phyloP scores from a whole-genome alignment of 495 filamentous ascomycete genomes.

The Pyronema omphalodes region DNA sequence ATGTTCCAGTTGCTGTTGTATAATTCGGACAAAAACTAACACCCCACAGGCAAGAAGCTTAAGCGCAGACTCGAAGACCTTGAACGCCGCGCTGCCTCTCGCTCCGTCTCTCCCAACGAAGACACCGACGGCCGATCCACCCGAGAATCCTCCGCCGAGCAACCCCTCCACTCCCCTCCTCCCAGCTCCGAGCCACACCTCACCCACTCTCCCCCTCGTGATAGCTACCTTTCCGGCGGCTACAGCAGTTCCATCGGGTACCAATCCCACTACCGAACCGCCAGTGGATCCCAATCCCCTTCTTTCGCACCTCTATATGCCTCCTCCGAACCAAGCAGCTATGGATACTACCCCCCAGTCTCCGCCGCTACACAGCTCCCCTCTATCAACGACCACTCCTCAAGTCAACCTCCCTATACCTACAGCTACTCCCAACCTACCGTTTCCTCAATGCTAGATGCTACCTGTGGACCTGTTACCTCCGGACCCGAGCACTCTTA shows the following conservation, averaged over 20 bases:
- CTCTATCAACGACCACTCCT: constrained; percentile 24
- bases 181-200: constrained; percentile 23
- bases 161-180: constrained; percentile 32
- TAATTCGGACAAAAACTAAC: constrained; percentile 8
- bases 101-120: constrained; percentile 34
- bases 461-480: constrained; percentile 42
- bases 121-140: constrained; percentile 24
- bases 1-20: constrained; percentile 29
- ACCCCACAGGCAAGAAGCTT: constrained; percentile 73
- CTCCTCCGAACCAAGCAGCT: constrained; percentile 1
- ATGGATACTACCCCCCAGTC: constrained; percentile 17
- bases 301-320: constrained; percentile 16
- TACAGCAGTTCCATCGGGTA: constrained; percentile 22
- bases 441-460: constrained; percentile 19
- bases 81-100: constrained; percentile 74
- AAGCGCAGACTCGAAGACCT: constrained; percentile 95
- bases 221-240: constrained; percentile 13
- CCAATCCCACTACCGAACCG: constrained; percentile 13
- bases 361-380: constrained; percentile 26
- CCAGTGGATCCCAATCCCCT: constrained; percentile 18
- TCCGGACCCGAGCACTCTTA: constrained; percentile 46
- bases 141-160: constrained; percentile 40
- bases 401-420: constrained; percentile 10
- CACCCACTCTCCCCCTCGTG: constrained; percentile 8
- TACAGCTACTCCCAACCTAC: constrained; percentile 17